Percentiles rank a stretch among this genome's conserved stretches.
phyloP scores from a whole-genome alignment of 306 rosid genomes.

The Parietaria judaica region DNA sequence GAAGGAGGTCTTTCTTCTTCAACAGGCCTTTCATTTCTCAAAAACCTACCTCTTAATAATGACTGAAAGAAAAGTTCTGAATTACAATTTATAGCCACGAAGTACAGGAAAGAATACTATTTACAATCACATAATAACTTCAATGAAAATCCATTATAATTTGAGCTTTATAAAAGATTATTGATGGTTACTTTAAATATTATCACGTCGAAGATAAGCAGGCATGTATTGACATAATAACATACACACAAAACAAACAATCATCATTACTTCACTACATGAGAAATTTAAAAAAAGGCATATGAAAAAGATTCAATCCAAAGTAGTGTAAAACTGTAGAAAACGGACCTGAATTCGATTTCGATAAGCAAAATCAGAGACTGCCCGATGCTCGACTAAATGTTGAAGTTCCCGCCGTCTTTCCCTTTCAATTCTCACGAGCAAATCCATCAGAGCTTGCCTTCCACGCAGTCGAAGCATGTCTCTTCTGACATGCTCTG shows the following conservation, averaged over 20 bases:
- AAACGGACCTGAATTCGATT: constrained; percentile 95
- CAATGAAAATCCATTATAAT: too few species aligned
- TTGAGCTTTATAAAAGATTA: too few species aligned
- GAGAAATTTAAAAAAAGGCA: not conserved
- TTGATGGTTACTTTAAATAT: too few species aligned
- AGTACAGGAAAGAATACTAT: too few species aligned
- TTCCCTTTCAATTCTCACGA: constrained; percentile 87
- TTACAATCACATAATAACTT: too few species aligned
- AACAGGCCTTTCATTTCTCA: constrained; percentile 81
- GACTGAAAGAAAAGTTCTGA: constrained; percentile 47
- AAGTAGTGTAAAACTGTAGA: too few species aligned
- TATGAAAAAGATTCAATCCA: not conserved
- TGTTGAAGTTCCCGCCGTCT: constrained; percentile 92
- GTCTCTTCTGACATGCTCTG: constrained; percentile 84
- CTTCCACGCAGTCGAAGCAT: constrained; percentile 88
- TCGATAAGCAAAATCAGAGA: constrained; percentile 98
- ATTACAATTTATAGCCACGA: constrained; percentile 24
- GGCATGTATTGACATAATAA: not conserved
- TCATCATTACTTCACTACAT: too few species aligned
- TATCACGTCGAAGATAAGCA: constrained; percentile 5
- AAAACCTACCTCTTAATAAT: constrained; percentile 95
- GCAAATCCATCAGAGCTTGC: constrained; percentile 89
- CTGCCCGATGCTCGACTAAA: constrained; percentile 94
- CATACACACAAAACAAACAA: not conserved
- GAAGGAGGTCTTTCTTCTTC: constrained; percentile 96